Evolutionary conservation across 2,329 filamentous ascomycete genomes (phyloP).

Genomic region (Hypoxylon sp.): DNA sequence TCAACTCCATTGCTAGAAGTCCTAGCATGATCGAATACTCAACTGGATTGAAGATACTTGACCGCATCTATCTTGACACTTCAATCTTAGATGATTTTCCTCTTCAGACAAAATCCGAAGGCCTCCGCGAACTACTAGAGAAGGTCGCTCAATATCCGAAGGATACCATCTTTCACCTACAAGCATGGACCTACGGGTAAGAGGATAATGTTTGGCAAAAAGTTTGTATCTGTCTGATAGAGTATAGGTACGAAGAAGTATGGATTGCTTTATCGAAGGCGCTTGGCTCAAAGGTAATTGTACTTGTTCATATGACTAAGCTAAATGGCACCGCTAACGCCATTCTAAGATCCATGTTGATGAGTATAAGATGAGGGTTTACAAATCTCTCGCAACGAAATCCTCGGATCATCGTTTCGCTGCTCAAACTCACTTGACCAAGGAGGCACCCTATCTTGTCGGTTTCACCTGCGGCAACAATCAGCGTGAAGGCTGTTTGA

Average conservation of each 20-base stretch:
- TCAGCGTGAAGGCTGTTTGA: conserved; percentile 75
- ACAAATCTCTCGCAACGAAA: conserved; percentile 66
- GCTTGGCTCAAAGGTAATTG: conserved; percentile 67
- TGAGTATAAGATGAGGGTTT: conserved; percentile 78
- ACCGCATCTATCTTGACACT: conserved; percentile 89
- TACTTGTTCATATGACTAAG: conserved; percentile 11
- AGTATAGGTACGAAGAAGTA: conserved; percentile 79
- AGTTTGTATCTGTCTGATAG: background rate
- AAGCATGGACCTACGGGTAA: conserved; percentile 85
- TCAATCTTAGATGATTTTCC: conserved; percentile 66
- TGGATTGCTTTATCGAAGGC: conserved; percentile 82
- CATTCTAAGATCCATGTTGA: conserved; percentile 77
- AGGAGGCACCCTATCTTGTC: conserved; percentile 72
- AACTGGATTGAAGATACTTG: conserved; percentile 69
- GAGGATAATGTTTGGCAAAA: background rate
- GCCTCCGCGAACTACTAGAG: conserved; percentile 74
- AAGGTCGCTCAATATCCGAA: conserved; percentile 74
- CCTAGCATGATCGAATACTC: conserved; percentile 80
- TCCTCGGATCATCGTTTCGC: conserved; percentile 52
- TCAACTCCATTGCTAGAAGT: conserved; percentile 75
- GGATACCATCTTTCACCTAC: conserved; percentile 82
- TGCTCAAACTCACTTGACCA: conserved; percentile 54
- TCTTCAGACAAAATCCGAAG: conserved; percentile 74
- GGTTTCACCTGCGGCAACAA: conserved; percentile 81
- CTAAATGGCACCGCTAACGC: no score